A percentile compares a stretch with the other conserved stretches of the same genome.
Evolutionary conservation across 441 rosid species (phyloP).

Genomic region (Pelargonium myrrhifolium): DNA sequence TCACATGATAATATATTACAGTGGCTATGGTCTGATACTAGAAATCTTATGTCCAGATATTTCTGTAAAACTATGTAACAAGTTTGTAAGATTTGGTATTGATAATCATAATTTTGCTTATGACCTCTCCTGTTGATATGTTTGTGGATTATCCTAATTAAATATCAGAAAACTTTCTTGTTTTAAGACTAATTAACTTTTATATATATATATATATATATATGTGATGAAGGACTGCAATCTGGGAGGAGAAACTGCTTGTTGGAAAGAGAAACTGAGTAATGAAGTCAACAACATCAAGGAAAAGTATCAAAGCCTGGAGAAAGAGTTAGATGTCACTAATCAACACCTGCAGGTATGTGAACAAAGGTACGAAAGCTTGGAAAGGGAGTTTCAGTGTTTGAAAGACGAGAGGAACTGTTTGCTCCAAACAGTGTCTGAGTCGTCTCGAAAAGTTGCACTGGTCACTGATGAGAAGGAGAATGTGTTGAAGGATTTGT

Average conservation of each 20-base stretch:
- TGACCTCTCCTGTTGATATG: no score
- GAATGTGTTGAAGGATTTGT: slow-evolving; percentile 47
- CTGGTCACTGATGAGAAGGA: slow-evolving; percentile 43
- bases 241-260: slow-evolving; percentile 33
- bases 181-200: no score
- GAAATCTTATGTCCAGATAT: no score
- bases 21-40: no score
- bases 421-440: slow-evolving; percentile 31
- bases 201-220: no score
- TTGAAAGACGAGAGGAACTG: slow-evolving; percentile 56
- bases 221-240: slow-evolving; percentile 44
- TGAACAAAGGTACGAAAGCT: slow-evolving; percentile 37
- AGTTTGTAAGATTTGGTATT: no score
- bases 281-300: slow-evolving; percentile 43
- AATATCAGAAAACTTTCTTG: no score
- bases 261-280: slow-evolving; percentile 34
- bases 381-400: slow-evolving; percentile 47
- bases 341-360: slow-evolving; percentile 43
- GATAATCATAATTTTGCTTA: no score
- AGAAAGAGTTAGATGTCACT: slow-evolving; percentile 35
- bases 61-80: no score
- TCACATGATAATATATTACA: no score
- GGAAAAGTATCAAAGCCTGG: slow-evolving; percentile 37
- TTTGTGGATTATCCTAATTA: no score
- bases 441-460: slow-evolving; percentile 40